Base-by-base conservation (phyloP, 305 asterid genomes). In the Coffea humblotiana region DNA sequence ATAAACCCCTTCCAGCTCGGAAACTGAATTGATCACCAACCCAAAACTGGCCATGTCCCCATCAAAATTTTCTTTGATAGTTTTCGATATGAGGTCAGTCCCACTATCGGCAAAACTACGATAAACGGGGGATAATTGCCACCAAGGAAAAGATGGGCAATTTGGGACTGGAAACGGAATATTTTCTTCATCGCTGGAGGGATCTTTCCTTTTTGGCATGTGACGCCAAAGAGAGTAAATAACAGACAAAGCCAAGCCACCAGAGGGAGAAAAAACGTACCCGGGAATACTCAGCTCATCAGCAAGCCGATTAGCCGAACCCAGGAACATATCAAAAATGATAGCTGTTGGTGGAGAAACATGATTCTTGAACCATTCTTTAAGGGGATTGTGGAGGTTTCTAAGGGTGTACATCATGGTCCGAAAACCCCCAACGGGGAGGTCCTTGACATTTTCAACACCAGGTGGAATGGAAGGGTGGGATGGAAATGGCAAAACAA, bases 271-370 rank as follows among this genome's bases (percentile, higher is more conserved):
- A 79, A 94, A 94, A 78, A 86, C 89, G 82, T 87, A 90, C 83
- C 93, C 82, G 77, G 83, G 89, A 77, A 94, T 79, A 51, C 87
- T 67, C 73, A 92, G 85, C 76, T 87, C 80, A 29, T 60, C 7
- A 49, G 95, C 93, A 72, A 94, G 89, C 73, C 76, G 71, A 68
- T 86, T 83, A 19, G 95, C 85, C 92, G 94, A 94, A 2, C 97
- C 97, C 43, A 90, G 21, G 81, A 94, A 91, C 84, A 92, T 79
- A 79, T 94, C 97, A 66, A 91, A 88, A 15, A 94, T 37, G 12
- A 94, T 83, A 40, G 97, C 95, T 7, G 80, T 70, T 2, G 97
- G 97, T 43, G 97, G 97, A 27, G 93, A 87, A 61, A 90, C 90
- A 85, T 94, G 93, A 81, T 19, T 1, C 60, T 83, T 71, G 77